These are phyloP conservation scores for Gentiana dahurica DNA, from an alignment of 257 asterid species.

Conservation along the genomic window DNA sequence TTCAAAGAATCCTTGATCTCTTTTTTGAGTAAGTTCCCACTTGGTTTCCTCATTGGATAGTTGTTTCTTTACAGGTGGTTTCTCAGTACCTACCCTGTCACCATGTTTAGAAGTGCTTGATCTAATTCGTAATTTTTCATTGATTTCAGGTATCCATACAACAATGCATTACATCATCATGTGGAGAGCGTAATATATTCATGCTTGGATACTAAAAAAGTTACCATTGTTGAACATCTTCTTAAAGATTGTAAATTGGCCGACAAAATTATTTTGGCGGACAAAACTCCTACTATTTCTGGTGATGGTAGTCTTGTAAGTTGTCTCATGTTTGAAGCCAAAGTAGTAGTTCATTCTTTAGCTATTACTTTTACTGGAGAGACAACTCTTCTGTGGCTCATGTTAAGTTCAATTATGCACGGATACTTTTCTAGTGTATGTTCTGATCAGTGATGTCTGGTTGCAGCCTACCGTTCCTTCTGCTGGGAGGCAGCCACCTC, in stretches of 20 bases:
- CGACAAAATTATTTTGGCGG: constrained; percentile 63
- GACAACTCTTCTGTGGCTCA: neutral
- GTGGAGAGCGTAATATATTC: constrained; percentile 87
- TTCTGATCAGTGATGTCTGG: constrained; percentile 6
- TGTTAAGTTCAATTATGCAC: neutral
- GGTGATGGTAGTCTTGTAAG: constrained; percentile 51
- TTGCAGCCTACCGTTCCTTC: constrained; percentile 79
- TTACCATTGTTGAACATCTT: constrained; percentile 53
- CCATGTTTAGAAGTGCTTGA: neutral
- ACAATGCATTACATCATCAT: constrained; percentile 92
- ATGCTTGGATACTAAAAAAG: constrained; percentile 74
- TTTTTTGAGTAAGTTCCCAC: constrained; percentile 65
- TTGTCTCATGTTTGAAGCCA: constrained; percentile 1
- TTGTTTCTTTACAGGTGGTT: neutral
- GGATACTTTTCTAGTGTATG: constrained; percentile 2
- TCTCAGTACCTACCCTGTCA: neutral
- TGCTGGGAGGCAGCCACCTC: constrained; percentile 53
- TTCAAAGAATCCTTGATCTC: constrained; percentile 76
- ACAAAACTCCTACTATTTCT: constrained; percentile 46
- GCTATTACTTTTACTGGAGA: no score
- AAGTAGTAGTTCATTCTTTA: no score
- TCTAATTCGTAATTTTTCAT: neutral
- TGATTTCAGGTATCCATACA: constrained; percentile 69
- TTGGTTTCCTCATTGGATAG: neutral
- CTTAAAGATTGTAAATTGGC: constrained; percentile 58